These are phyloP conservation scores for Bathelium albidoporum DNA, from an alignment of 495 filamentous ascomycete genomes.

Conservation along the genomic window DNA sequence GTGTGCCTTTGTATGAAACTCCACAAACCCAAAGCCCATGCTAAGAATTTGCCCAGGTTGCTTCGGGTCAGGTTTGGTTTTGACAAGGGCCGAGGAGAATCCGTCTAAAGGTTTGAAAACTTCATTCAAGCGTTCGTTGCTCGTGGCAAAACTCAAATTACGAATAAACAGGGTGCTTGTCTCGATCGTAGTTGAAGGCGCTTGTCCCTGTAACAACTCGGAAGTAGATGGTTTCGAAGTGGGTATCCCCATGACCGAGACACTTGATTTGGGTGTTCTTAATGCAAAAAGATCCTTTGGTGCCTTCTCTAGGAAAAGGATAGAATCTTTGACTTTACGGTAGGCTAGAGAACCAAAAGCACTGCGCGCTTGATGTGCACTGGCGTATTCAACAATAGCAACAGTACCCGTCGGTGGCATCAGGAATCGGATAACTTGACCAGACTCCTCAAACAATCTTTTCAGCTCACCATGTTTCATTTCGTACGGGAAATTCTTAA, in stretches of 20 bases:
- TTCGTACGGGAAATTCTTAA: constrained; percentile 89
- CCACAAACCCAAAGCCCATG: constrained; percentile 94
- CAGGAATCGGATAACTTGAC: constrained; percentile 62
- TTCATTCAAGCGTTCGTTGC: constrained; percentile 57
- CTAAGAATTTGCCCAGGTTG: constrained; percentile 71
- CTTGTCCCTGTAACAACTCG: constrained; percentile 45
- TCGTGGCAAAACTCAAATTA: constrained; percentile 90
- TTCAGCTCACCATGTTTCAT: constrained; percentile 59
- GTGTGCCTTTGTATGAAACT: constrained; percentile 67
- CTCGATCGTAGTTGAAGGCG: constrained; percentile 39
- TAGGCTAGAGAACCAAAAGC: constrained; percentile 81
- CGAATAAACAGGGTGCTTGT: constrained; percentile 81
- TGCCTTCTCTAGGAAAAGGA: constrained; percentile 88
- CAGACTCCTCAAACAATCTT: constrained; percentile 59
- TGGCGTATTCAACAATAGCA: constrained; percentile 78
- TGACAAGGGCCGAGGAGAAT: constrained; percentile 33
- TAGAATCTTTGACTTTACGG: constrained; percentile 77
- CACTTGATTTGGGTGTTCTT: constrained; percentile 4
- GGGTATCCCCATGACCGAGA: constrained; percentile 18
- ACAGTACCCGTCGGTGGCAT: constrained; percentile 91
- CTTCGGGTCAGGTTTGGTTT: constrained; percentile 26
- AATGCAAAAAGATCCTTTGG: constrained; percentile 67
- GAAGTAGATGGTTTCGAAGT: constrained; percentile 24
- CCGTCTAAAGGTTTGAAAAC: constrained; percentile 73
- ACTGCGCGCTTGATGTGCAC: constrained; percentile 62